These are phyloP conservation scores for Recurvomyces mirabilis DNA, from an alignment of 495 filamentous ascomycete species.

Conservation along the genomic window DNA sequence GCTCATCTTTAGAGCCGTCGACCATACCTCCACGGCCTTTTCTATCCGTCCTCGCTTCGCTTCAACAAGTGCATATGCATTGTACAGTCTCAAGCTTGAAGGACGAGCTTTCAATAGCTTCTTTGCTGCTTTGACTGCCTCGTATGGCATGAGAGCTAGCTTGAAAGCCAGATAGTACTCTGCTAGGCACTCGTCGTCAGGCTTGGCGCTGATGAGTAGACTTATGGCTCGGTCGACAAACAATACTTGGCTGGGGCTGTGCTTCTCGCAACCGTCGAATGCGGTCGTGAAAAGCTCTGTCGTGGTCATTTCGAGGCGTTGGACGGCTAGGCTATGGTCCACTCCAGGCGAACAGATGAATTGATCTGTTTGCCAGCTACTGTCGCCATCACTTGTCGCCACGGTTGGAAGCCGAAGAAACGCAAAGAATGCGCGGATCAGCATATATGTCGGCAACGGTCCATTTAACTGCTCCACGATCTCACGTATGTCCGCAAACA, in stretches of 20 bases:
- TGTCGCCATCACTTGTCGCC: not conserved
- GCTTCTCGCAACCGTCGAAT: too few species aligned
- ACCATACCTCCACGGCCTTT: constrained; percentile 52
- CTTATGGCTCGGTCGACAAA: constrained; percentile 36
- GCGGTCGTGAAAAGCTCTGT: not conserved
- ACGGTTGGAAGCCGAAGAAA: constrained; percentile 51
- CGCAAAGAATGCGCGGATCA: constrained; percentile 18
- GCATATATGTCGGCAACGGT: constrained; percentile 27
- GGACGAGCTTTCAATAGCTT: constrained; percentile 54
- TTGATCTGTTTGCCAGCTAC: constrained; percentile 1
- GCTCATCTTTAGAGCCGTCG: constrained; percentile 51
- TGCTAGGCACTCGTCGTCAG: constrained; percentile 43
- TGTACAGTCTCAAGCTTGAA: constrained; percentile 59
- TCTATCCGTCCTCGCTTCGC: constrained; percentile 42
- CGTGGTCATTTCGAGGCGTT: too few species aligned
- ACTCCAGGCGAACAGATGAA: not conserved
- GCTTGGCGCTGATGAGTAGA: constrained; percentile 37
- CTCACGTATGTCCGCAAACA: constrained; percentile 63
- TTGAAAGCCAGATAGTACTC: constrained; percentile 65
- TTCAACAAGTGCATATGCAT: constrained; percentile 67
- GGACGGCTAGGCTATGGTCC: not conserved
- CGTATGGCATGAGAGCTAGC: constrained; percentile 39
- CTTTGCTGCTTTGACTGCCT: constrained; percentile 52
- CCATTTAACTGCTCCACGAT: constrained; percentile 46
- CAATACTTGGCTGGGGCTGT: too few species aligned